A percentile compares a stretch with the other conserved stretches of the same genome.
These are phyloP conservation scores for Fraxinus dipetala DNA, from an alignment of 305 asterid species.

Conservation along the genomic window DNA sequence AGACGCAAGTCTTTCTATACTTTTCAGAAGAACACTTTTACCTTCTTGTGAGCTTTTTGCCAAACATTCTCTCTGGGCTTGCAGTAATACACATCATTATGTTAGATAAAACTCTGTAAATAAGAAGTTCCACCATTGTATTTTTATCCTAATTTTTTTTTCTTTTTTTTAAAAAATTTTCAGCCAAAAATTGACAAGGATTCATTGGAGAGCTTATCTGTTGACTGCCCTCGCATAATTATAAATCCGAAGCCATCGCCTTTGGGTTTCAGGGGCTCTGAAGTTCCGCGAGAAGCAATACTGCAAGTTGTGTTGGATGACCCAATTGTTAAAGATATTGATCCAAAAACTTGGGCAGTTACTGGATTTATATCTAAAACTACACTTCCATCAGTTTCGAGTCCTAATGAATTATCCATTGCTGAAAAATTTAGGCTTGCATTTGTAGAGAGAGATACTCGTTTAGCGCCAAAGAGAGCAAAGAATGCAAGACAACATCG, in stretches of 20 bases:
- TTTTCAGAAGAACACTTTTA: background rate
- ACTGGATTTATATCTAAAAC: conserved; percentile 34
- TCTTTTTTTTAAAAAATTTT: background rate
- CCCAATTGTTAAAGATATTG: conserved; percentile 53
- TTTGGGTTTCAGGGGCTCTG: conserved; percentile 57
- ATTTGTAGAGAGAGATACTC: conserved; percentile 75
- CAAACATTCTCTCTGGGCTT: background rate
- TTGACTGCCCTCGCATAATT: conserved; percentile 74
- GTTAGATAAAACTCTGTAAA: background rate
- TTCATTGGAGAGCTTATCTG: conserved; percentile 51
- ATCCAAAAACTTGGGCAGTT: conserved; percentile 76
- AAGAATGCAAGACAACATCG: conserved; percentile 88
- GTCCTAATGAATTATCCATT: conserved; percentile 50
- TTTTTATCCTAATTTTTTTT: conserved; percentile 10
- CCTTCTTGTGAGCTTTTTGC: background rate
- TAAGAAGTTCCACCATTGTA: background rate
- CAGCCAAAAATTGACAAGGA: conserved; percentile 82
- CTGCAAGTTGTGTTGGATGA: conserved; percentile 53
- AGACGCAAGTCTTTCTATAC: background rate
- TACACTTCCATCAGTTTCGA: conserved; percentile 27
- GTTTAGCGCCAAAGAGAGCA: conserved; percentile 93
- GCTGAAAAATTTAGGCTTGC: conserved; percentile 95
- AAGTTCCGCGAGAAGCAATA: conserved; percentile 73
- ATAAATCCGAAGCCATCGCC: conserved; percentile 79
- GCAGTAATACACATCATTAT: background rate